phyloP scores from a whole-genome alignment of 139 green algal species.

The Coelastrella sp. region DNA sequence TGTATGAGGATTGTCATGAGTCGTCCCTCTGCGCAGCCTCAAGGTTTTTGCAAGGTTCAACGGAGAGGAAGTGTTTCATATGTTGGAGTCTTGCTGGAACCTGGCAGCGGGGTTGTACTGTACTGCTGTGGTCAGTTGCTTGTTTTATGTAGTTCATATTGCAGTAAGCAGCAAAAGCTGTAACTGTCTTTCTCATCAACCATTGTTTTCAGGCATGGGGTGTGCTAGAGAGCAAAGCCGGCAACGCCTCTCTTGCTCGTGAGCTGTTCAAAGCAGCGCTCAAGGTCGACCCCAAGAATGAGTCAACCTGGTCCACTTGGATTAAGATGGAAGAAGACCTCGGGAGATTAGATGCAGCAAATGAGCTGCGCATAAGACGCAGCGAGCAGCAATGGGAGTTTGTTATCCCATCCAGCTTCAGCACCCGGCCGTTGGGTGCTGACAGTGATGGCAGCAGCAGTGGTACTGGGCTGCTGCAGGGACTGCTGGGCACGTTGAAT shows the following conservation, averaged over 20 bases:
- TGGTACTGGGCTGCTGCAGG: conserved; percentile 9
- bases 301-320: conserved; percentile 86
- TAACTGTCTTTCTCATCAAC: background rate
- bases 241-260: conserved; percentile 82
- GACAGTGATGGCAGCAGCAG: background rate
- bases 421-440: conserved; percentile 52
- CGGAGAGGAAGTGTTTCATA: too few relatives aligned
- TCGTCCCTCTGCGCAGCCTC: too few relatives aligned
- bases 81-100: too few relatives aligned
- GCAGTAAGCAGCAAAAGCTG: too few relatives aligned
- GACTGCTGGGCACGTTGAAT: conserved; percentile 33
- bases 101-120: too few relatives aligned
- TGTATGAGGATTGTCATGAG: too few relatives aligned
- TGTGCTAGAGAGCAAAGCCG: conserved; percentile 79
- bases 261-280: conserved; percentile 95
- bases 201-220: conserved; percentile 86
- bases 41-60: too few relatives aligned
- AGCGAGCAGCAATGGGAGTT: conserved; percentile 76
- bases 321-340: conserved; percentile 88
- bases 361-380: conserved; percentile 84
- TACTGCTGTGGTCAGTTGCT: too few relatives aligned
- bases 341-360: conserved; percentile 78
- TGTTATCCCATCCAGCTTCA: conserved; percentile 75
- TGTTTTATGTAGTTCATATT: too few relatives aligned
- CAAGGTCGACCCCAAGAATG: conserved; percentile 80